phyloP scores from a whole-genome alignment of 257 asterid species.

The Solanum medicagineum region DNA sequence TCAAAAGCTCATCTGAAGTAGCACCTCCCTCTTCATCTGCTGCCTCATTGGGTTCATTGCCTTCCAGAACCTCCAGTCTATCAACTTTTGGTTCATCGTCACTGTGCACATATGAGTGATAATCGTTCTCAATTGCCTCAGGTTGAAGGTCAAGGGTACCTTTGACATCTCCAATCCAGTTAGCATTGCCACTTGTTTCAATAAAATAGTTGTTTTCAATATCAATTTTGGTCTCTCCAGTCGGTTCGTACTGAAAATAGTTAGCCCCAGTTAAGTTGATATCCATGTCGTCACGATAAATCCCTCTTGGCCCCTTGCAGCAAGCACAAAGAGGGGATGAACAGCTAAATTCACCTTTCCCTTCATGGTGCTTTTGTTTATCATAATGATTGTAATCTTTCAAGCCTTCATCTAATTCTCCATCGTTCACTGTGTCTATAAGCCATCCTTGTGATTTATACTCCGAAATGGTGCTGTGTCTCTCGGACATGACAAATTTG shows the following conservation, averaged over 20 bases:
- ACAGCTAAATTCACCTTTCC: constrained; percentile 19
- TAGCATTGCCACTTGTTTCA: constrained; percentile 8
- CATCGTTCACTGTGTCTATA: constrained; percentile 3
- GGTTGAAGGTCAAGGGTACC: constrained; percentile 12
- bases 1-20: constrained; percentile 37
- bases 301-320: constrained; percentile 16
- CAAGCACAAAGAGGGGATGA: constrained; percentile 41
- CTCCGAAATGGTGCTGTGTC: constrained; percentile 5
- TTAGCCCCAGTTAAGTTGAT: constrained; percentile 9
- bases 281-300: constrained; percentile 4
- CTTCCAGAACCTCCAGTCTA: constrained; percentile 13
- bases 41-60: constrained; percentile 18
- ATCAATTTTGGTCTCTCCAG: constrained; percentile 1
- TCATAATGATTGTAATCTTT: constrained; percentile 31
- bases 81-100: constrained; percentile 10
- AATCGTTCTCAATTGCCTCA: constrained; percentile 5
- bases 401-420: constrained; percentile 8
- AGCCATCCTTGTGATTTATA: constrained; percentile 15
- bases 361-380: constrained; percentile 18
- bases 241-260: neutral
- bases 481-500: constrained; percentile 46
- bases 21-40: constrained; percentile 33
- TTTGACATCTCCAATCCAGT: constrained; percentile 18
- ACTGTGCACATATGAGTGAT: neutral
- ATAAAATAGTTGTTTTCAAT: constrained; percentile 3